A percentile compares a stretch with the other conserved stretches of the same genome.
Evolutionary conservation across 2,329 filamentous ascomycete species (phyloP).

Genomic region (Metarhizium guizhouense): DNA sequence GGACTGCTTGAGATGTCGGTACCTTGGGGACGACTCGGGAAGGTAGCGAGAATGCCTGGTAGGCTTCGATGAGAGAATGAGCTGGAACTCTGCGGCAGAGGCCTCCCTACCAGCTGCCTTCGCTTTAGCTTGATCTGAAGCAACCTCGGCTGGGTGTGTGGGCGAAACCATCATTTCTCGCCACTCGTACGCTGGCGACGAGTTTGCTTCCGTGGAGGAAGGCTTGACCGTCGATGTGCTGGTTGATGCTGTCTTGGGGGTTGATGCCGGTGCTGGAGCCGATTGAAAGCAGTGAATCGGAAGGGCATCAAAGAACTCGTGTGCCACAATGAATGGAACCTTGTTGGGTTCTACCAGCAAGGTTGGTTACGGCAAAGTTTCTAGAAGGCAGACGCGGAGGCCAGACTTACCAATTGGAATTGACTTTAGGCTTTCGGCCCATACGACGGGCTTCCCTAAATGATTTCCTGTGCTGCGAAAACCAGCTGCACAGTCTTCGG

Average conservation of each 20-base stretch:
- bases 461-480: constrained; percentile 70
- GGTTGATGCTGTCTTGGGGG: constrained; percentile 15
- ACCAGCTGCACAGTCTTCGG: constrained; percentile 65
- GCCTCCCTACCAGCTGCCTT: constrained; percentile 34
- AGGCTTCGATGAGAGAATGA: constrained; percentile 63
- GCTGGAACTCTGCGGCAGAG: constrained; percentile 71
- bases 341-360: constrained; percentile 46
- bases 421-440: constrained; percentile 84
- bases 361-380: not conserved
- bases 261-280: constrained; percentile 31
- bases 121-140: constrained; percentile 45
- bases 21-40: constrained; percentile 72
- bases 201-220: not conserved
- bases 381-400: not conserved
- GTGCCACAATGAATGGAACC: constrained; percentile 87
- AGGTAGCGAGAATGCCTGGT: constrained; percentile 82
- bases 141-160: constrained; percentile 46
- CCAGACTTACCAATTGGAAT: constrained; percentile 54
- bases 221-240: not conserved
- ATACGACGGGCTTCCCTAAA: constrained; percentile 64
- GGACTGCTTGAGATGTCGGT: constrained; percentile 60
- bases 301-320: constrained; percentile 97
- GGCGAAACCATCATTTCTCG: constrained; percentile 72
- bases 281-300: constrained; percentile 94
- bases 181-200: constrained; percentile 49